Evolutionary conservation across 768 basidiomycete genomes (phyloP).

Genomic region (Rhodosporidiobolus sp.): DNA sequence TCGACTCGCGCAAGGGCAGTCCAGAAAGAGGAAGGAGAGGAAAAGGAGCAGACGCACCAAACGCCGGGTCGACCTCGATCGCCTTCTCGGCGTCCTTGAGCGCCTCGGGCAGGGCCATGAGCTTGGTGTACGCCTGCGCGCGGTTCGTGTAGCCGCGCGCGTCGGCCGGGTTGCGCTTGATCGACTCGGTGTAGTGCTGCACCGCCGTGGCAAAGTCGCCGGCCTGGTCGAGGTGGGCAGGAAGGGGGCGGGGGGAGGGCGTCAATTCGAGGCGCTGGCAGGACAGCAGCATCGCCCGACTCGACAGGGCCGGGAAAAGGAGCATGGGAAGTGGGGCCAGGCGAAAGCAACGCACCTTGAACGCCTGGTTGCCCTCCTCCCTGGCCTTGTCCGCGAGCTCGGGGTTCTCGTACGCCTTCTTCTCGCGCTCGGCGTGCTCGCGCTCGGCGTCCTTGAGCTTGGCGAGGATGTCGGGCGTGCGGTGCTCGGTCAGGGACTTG

Average conservation of each 20-base stretch:
- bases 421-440: slow-evolving; percentile 70
- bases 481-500: slow-evolving; percentile 93
- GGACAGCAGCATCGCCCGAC: too few species aligned
- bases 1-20: background rate
- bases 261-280: too few species aligned
- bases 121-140: slow-evolving; percentile 94
- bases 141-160: slow-evolving; percentile 95
- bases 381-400: slow-evolving; percentile 74
- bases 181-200: slow-evolving; percentile 88
- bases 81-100: slow-evolving; percentile 93
- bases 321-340: background rate
- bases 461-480: slow-evolving; percentile 83
- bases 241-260: background rate
- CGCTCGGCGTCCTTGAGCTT: slow-evolving; percentile 84
- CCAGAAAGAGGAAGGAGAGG: background rate
- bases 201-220: slow-evolving; percentile 91
- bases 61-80: slow-evolving; percentile 81
- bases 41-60: slow-evolving; percentile 56
- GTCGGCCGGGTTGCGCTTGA: slow-evolving; percentile 89
- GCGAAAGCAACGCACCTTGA: slow-evolving; percentile 59
- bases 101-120: slow-evolving; percentile 87
- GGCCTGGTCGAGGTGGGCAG: slow-evolving; percentile 42
- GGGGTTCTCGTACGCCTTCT: slow-evolving; percentile 80
- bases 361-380: slow-evolving; percentile 85
- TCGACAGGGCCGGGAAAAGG: too few species aligned